Conservation (phyloP, 257 asterid genomes). For the Plectranthus barbatus region DNA sequence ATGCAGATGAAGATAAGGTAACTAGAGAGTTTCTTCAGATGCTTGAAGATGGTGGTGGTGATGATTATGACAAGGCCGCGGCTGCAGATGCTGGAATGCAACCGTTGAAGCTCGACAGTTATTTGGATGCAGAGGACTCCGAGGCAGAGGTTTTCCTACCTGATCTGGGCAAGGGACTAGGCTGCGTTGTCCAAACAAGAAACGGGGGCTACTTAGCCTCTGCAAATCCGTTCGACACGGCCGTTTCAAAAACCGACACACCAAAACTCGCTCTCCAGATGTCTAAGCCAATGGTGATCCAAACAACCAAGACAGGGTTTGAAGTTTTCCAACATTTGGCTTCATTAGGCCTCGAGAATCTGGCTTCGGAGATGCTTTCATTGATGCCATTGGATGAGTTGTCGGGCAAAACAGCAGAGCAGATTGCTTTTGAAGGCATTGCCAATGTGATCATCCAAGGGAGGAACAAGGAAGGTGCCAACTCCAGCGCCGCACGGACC, state of each 20-base stretch:
- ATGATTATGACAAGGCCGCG: conserved; percentile 9
- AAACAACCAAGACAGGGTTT: conserved; percentile 38
- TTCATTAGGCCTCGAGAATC: conserved; percentile 49
- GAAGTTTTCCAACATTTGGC: conserved; percentile 74
- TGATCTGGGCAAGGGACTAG: conserved; percentile 86
- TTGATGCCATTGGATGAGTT: conserved; percentile 84
- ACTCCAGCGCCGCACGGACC: conserved; percentile 77
- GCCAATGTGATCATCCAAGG: conserved; percentile 80
- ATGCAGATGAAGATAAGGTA: conserved; percentile 78
- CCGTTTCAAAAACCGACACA: conserved; percentile 35
- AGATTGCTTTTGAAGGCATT: conserved; percentile 90
- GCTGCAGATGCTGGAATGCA: conserved; percentile 11
- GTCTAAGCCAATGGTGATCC: conserved; percentile 58
- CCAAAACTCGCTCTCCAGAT: conserved; percentile 87
- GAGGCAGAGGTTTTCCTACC: conserved; percentile 36
- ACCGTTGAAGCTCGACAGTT: not conserved
- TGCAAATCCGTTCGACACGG: conserved; percentile 53
- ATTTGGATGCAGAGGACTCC: conserved; percentile 13
- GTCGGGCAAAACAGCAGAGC: conserved; percentile 79
- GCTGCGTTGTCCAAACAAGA: conserved; percentile 76
- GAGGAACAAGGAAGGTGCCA: conserved; percentile 71
- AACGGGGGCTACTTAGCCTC: conserved; percentile 84
- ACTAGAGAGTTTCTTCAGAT: conserved; percentile 74
- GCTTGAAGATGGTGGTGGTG: conserved; percentile 54
- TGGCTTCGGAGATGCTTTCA: conserved; percentile 46